Base-by-base conservation (phyloP, 2,329 filamentous ascomycete species). In the Sphaerulina populicola region DNA sequence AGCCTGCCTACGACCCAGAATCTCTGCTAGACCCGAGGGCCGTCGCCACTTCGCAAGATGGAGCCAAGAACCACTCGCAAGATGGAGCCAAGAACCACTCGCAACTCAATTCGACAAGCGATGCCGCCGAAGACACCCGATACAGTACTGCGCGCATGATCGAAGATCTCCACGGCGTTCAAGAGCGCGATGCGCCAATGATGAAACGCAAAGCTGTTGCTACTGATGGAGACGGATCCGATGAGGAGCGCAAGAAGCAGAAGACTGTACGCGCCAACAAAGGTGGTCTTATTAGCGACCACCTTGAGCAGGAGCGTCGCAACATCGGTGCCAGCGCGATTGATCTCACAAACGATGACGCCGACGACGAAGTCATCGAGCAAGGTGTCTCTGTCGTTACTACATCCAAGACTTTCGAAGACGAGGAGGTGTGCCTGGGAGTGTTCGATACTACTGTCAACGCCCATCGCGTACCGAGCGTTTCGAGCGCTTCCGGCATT, bases 161-260 rank as follows among this genome's bases (percentile, higher is more conserved):
- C 41, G 87, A 94, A 67, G 78, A 81, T 30, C 75, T 89, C 65
- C 87, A 90, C 65, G 82, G 84, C 58, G 79, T 94, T 11, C 78
- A 86, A 58, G 77, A 83, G 46, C 84, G 89, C 23, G 72, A 74
- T 60, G 74, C 66, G 63, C 80, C 85, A 15, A 71, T 75, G 11
- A 38, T 40, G 27, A 91, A 91, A 69, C 81, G 82, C 46, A 89
- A 81, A 64, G 68, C 60, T 15, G 48, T 57, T 14, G 47, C 51
- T 12, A 44, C 42, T 10, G 57, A 76, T 11, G 64, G 69, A 15
- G 71, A 74, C 43, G 71, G 60, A 7, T 51, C 55, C 1, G 57
- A 54, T 14, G 52, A 54, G 4, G 58, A 64, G 30, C 75, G 31
- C 65, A 73, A 43, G 65, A 72, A 69, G 18, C 68, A 68, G 36